Conservation (phyloP, 257 asterid genomes). For the Solanum bulbocastanum region DNA sequence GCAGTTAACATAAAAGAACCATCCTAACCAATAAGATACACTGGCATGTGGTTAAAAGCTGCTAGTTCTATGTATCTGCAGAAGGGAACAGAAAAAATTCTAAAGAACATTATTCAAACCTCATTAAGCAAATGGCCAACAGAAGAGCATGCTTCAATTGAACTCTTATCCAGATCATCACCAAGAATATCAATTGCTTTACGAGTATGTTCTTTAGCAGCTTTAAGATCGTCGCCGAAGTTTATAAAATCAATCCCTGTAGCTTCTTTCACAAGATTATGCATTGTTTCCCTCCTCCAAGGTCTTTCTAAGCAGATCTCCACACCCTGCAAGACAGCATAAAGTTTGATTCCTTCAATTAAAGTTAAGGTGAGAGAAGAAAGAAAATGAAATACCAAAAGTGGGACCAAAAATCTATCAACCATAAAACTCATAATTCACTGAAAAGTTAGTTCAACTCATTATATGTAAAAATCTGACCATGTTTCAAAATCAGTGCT, state of each 20-base stretch:
- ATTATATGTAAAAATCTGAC: neutral
- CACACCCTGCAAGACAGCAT: slow-evolving; percentile 42
- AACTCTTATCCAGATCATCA: slow-evolving; percentile 27
- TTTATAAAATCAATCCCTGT: slow-evolving; percentile 62
- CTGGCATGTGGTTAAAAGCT: neutral
- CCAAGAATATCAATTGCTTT: slow-evolving; percentile 23
- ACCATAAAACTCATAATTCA: neutral
- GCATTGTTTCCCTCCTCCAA: slow-evolving; percentile 98
- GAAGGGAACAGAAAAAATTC: neutral
- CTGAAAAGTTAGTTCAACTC: neutral
- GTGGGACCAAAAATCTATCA: neutral
- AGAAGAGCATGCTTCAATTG: slow-evolving; percentile 68
- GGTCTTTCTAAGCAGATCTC: slow-evolving; percentile 90
- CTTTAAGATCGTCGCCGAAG: slow-evolving; percentile 49
- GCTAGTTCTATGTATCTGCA: neutral
- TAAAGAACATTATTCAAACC: slow-evolving; percentile 26
- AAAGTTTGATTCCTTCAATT: neutral
- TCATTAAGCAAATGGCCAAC: slow-evolving; percentile 81
- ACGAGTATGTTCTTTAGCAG: slow-evolving; percentile 54
- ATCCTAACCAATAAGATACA: neutral
- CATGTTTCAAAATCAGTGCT: neutral
- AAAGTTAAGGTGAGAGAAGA: neutral
- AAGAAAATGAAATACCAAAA: neutral
- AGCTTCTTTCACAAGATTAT: slow-evolving; percentile 85
- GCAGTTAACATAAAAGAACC: neutral